Percentiles rank a stretch among this genome's conserved stretches.
Evolutionary conservation across 345 rosid genomes (phyloP).

Genomic region (Erysimum cheiranthoides): DNA sequence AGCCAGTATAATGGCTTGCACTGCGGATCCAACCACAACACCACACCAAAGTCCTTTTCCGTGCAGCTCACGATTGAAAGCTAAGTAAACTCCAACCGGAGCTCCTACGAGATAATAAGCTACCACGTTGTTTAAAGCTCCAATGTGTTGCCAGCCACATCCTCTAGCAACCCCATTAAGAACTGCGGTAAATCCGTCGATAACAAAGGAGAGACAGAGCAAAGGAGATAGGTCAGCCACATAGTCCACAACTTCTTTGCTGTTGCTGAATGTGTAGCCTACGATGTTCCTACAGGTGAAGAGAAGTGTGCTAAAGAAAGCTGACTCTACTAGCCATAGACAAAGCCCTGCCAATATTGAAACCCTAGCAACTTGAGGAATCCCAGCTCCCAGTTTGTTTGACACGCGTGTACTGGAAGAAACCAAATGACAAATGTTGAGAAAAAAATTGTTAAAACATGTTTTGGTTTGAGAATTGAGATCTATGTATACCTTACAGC

Average conservation of each 20-base stretch:
- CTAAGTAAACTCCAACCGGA: constrained; percentile 49
- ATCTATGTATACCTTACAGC: constrained; percentile 46
- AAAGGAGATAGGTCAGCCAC: constrained; percentile 48
- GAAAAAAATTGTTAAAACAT: neutral
- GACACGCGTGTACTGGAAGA: constrained; percentile 53
- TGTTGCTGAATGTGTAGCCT: constrained; percentile 51
- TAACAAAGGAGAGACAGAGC: constrained; percentile 46
- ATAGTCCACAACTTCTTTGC: constrained; percentile 48
- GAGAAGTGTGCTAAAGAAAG: constrained; percentile 38
- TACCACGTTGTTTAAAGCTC: constrained; percentile 44
- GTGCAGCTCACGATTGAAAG: constrained; percentile 32
- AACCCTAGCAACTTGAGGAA: constrained; percentile 44
- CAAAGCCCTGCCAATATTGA: constrained; percentile 37
- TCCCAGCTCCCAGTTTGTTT: constrained; percentile 54
- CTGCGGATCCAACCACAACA: constrained; percentile 45
- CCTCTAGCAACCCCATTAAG: constrained; percentile 51
- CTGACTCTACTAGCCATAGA: constrained; percentile 39
- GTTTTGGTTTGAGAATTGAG: neutral
- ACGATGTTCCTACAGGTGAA: constrained; percentile 38
- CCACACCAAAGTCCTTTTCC: constrained; percentile 55
- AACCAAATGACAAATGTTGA: neutral
- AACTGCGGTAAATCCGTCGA: constrained; percentile 44
- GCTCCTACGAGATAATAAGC: constrained; percentile 46
- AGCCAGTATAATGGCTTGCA: constrained; percentile 42
- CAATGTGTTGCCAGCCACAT: constrained; percentile 51